Evolutionary conservation across 2,329 filamentous ascomycete genomes (phyloP), one percentile per base, ranked within the genome.

Genomic region (Ophioceras dolichostomum): DNA sequence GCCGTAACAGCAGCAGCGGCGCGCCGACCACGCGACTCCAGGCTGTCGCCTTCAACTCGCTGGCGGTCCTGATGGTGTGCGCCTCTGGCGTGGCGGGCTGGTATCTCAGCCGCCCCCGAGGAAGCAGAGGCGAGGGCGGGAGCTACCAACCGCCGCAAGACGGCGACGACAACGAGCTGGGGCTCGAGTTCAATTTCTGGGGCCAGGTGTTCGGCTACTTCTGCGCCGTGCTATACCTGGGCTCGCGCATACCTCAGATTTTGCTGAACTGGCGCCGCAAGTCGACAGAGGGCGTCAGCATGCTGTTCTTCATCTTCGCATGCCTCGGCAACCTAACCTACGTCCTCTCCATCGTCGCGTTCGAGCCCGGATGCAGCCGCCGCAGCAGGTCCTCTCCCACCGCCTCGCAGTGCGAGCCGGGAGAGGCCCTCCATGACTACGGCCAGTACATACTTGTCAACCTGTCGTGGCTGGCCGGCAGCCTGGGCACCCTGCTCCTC

Each of bases 301-400:
- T 95, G 62, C 70, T 96, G 10, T 98, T 96, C 61, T 96, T 96
- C 64, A 67, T 96, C 17, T 96, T 98, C 55, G 91, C 91, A 4
- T 96, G 89, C 54, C 75, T 96, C 5, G 91, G 91, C 2, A 98
- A 98, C 56, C 58, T 94, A 45, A 95, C 88, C 0, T 96, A 93
- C 51, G 88, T 95, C 14, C 64, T 94, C 27, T 88, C 81, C 27
- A 96, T 98, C 47, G 70, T 96, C 45, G 88, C 87, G 1, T 96
- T 87, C 52, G 84, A 88, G 41, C 85, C 88, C 0, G 64, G 71
- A 21, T 94, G 85, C 45, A 94, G 85, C 45, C 22, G 31, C 24
- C 17, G 17, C 5, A 5, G 13, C 3, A 19, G 24, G 22, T 13
- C 22, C n/a, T n/a, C 19, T 8, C 18, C 20, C 3, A 16, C 13